A percentile compares a stretch with the other conserved stretches of the same genome.
These are phyloP conservation scores for Sphaerulina musiva DNA, from an alignment of 2,329 filamentous ascomycete species.

Conservation along the genomic window DNA sequence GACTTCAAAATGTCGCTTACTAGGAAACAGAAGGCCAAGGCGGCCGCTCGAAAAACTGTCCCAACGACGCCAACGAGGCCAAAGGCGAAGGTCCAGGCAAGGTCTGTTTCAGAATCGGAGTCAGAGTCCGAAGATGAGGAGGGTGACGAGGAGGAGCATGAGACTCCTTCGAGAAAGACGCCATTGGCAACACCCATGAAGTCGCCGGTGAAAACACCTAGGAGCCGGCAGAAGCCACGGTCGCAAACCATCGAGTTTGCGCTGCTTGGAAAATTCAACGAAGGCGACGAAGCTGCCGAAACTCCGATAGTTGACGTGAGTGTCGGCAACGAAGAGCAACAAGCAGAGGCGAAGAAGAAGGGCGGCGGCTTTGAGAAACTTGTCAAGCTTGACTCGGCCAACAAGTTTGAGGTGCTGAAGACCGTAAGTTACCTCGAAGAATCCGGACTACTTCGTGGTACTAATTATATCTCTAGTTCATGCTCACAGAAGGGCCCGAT, in stretches of 20 bases:
- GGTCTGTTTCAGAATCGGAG: background rate
- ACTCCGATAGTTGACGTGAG: conserved; percentile 25
- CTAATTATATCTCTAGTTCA: conserved; percentile 17
- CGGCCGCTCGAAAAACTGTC: conserved; percentile 1
- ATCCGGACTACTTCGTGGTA: background rate
- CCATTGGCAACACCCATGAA: conserved; percentile 12
- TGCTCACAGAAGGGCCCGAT: conserved; percentile 30
- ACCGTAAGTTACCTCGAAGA: conserved; percentile 24
- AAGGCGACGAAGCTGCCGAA: conserved; percentile 10
- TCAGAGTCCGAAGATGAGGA: conserved; percentile 6
- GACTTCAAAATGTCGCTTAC: background rate
- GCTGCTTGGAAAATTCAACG: conserved; percentile 9
- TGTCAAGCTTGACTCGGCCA: conserved; percentile 29
- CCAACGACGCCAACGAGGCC: background rate
- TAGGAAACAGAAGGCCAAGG: conserved; percentile 9
- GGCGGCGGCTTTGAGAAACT: conserved; percentile 24
- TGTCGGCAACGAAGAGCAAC: conserved; percentile 20
- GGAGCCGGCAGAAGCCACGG: conserved; percentile 1
- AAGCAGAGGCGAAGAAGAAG: conserved; percentile 21
- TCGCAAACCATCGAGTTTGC: conserved; percentile 9
- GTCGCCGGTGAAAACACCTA: conserved; percentile 16
- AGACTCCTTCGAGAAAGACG: conserved; percentile 5
- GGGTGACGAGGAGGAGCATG: background rate
- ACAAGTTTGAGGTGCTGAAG: conserved; percentile 31
- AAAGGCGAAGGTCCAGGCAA: background rate